Evolutionary conservation across 2,329 filamentous ascomycete species (phyloP).

Genomic region (Scedosporium minutisporum): DNA sequence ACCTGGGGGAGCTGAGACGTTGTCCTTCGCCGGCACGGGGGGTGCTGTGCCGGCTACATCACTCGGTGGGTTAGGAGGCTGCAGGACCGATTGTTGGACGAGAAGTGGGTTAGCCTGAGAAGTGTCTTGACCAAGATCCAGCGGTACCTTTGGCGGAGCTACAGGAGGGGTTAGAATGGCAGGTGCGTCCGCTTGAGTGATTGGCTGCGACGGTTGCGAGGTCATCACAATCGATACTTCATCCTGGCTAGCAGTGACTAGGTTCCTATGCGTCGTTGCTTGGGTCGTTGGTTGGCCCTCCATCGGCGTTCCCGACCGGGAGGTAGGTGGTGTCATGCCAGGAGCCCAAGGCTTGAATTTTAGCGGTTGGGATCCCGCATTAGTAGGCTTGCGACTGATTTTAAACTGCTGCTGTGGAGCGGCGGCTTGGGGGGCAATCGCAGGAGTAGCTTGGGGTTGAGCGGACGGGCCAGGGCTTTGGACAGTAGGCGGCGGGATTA

Average conservation of each 20-base stretch:
- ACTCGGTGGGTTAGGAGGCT: not conserved
- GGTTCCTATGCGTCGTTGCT: not conserved
- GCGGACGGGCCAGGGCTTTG: not conserved
- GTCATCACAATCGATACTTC: not conserved
- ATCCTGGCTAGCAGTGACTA: not conserved
- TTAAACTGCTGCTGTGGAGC: not conserved
- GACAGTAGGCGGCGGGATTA: not conserved
- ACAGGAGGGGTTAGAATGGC: not conserved
- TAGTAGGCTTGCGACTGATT: slow-evolving; percentile 6
- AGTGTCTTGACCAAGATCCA: not conserved
- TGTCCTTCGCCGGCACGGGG: not conserved
- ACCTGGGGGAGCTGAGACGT: not conserved
- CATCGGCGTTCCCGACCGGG: not conserved
- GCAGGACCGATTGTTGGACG: not conserved
- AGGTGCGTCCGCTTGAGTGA: not conserved
- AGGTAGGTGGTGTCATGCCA: not conserved
- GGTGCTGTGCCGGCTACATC: not conserved
- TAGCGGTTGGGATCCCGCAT: not conserved
- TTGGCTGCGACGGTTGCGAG: not conserved
- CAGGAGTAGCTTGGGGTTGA: not conserved
- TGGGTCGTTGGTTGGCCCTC: not conserved
- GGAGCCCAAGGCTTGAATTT: slow-evolving; percentile 8
- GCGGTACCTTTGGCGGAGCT: not conserved
- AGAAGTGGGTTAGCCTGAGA: too few species aligned
- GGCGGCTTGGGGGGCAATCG: not conserved